Evolutionary conservation across 1,284 basidiomycete genomes (phyloP).

Genomic region (Tausonia pullulans): DNA sequence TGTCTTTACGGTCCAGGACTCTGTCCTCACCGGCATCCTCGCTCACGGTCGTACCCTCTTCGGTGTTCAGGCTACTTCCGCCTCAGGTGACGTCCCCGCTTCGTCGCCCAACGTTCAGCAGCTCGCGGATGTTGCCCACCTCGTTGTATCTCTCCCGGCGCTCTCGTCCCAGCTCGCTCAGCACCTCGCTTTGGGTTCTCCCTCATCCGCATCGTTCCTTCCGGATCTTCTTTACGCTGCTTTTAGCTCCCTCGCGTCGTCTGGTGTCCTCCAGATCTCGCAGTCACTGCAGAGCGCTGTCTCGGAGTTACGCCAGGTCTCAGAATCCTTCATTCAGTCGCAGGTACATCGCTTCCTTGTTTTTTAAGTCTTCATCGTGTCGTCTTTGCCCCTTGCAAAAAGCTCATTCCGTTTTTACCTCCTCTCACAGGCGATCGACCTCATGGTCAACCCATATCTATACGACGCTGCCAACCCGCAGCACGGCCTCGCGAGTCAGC

Average conservation of each 20-base stretch:
- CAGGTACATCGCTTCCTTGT: conserved; percentile 6
- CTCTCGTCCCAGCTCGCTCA: neutral
- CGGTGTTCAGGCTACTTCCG: too few species aligned
- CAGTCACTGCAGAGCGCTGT: neutral
- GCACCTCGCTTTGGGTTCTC: neutral
- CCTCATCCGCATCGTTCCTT: neutral
- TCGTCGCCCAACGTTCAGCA: neutral
- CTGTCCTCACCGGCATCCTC: conserved; percentile 1
- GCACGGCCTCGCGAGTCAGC: conserved; percentile 1
- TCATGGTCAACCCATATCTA: conserved; percentile 26
- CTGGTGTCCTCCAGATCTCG: neutral
- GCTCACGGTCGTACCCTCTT: neutral
- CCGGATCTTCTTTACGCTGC: neutral
- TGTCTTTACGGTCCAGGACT: conserved; percentile 1
- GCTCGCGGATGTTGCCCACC: conserved; percentile 1
- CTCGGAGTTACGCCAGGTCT: neutral
- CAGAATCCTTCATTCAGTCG: neutral
- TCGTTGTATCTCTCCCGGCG: conserved; percentile 1
- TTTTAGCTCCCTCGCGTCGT: neutral
- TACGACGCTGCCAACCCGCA: neutral
- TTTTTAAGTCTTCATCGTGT: neutral
- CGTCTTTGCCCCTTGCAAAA: neutral
- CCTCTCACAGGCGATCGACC: conserved; percentile 23
- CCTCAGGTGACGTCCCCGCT: too few species aligned
- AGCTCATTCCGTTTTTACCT: neutral